These are phyloP conservation scores for Gossypioides kirkii DNA, from an alignment of 345 rosid genomes.

Conservation along the genomic window DNA sequence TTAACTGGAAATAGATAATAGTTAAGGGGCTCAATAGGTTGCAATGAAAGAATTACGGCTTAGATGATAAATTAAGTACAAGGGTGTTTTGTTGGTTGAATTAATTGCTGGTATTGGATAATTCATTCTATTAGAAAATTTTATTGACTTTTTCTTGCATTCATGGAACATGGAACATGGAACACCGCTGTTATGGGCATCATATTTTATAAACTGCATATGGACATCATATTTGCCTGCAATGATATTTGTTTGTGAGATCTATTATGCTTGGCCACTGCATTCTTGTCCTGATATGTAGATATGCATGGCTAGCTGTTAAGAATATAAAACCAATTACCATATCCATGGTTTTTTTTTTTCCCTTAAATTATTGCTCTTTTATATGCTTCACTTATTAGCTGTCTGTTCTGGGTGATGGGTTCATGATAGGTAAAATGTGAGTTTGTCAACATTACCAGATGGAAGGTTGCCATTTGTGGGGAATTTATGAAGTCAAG, in stretches of 20 bases:
- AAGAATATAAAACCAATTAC: background rate
- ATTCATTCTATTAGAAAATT: background rate
- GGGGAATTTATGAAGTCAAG: slow-evolving; percentile 93
- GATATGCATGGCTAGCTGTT: background rate
- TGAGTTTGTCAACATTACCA: slow-evolving; percentile 79
- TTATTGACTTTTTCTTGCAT: background rate
- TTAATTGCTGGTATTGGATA: background rate
- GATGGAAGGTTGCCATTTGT: slow-evolving; percentile 95
- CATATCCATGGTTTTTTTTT: background rate
- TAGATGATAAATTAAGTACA: background rate
- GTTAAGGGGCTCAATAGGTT: background rate
- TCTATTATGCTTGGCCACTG: background rate
- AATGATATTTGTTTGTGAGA: background rate
- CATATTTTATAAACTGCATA: background rate
- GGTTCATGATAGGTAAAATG: slow-evolving; percentile 55
- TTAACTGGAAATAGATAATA: background rate
- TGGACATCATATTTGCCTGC: background rate
- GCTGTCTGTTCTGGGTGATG: background rate
- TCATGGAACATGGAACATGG: background rate
- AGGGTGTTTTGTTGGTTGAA: background rate
- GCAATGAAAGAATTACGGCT: background rate
- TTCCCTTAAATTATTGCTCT: background rate
- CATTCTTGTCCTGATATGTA: background rate
- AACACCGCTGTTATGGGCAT: background rate
- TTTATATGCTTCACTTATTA: background rate